Percentiles rank a stretch among this genome's conserved stretches.
Evolutionary conservation across 805 yeast genomes (phyloP).

Genomic region (Pichia cabralensis): DNA sequence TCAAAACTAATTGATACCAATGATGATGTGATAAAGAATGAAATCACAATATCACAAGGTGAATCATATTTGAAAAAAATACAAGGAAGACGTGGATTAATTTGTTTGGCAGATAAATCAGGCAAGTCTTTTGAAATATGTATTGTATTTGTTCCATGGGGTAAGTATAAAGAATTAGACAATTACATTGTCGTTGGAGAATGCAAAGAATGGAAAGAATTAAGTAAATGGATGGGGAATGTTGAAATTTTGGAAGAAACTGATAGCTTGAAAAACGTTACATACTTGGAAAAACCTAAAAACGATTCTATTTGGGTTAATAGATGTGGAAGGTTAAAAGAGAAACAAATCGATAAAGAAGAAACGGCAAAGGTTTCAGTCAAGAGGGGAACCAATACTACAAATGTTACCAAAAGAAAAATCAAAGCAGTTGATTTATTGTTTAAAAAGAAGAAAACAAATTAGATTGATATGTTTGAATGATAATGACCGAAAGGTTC

Average conservation of each 20-base stretch:
- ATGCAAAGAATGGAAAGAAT: conserved; percentile 10
- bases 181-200: conserved; percentile 20
- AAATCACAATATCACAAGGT: conserved; percentile 5
- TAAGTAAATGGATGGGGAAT: conserved; percentile 3
- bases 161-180: conserved; percentile 8
- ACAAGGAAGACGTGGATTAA: conserved; percentile 8
- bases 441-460: conserved; percentile 9
- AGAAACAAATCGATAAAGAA: background rate
- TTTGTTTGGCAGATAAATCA: conserved; percentile 11
- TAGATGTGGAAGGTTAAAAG: conserved; percentile 18
- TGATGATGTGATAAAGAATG: conserved; percentile 5
- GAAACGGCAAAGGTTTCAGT: too few relatives aligned
- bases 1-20: background rate
- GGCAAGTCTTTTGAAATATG: conserved; percentile 16
- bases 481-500: conserved; percentile 45
- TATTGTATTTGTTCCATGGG: conserved; percentile 16
- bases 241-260: too few relatives aligned
- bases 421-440: conserved; percentile 17
- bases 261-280: too few relatives aligned
- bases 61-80: background rate
- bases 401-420: conserved; percentile 1
- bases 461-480: conserved; percentile 26
- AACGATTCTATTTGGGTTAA: conserved; percentile 12
- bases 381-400: too few relatives aligned
- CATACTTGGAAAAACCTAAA: conserved; percentile 10